These are phyloP conservation scores for Trypanosoma congolense DNA, from an alignment of 208 protist genomes.

Conservation along the genomic window DNA sequence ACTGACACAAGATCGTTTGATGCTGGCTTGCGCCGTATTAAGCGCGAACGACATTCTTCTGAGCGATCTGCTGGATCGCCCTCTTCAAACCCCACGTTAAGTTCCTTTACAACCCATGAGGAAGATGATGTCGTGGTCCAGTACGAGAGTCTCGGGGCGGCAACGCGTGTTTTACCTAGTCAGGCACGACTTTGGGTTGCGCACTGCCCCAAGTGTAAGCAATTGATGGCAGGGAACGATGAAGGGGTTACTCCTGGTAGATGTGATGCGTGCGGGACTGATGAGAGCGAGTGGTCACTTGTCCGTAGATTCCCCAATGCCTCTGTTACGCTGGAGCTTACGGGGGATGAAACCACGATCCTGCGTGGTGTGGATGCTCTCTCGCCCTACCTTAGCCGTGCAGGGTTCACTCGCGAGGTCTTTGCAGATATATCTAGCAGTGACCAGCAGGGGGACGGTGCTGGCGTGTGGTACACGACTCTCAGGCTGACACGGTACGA, in stretches of 20 bases:
- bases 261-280: slow-evolving; percentile 43
- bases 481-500: slow-evolving; percentile 59
- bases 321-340: slow-evolving; percentile 71
- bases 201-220: slow-evolving; percentile 61
- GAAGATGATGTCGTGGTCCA: slow-evolving; percentile 59
- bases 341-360: slow-evolving; percentile 64
- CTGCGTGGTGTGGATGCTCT: slow-evolving; percentile 64
- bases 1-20: not conserved
- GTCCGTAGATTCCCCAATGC: slow-evolving; percentile 53
- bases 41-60: slow-evolving; percentile 14
- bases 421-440: slow-evolving; percentile 20
- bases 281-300: slow-evolving; percentile 40
- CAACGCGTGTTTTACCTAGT: slow-evolving; percentile 47
- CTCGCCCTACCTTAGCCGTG: slow-evolving; percentile 61
- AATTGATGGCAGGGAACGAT: slow-evolving; percentile 38
- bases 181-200: slow-evolving; percentile 67
- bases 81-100: slow-evolving; percentile 5
- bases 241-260: slow-evolving; percentile 35
- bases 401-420: slow-evolving; percentile 66
- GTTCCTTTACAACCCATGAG: slow-evolving; percentile 27
- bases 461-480: slow-evolving; percentile 64
- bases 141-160: slow-evolving; percentile 37
- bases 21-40: not conserved
- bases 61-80: slow-evolving; percentile 4
- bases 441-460: not conserved